Base-by-base conservation (phyloP, 176 grass and related monocot species). In the Calamus simplicifolius region DNA sequence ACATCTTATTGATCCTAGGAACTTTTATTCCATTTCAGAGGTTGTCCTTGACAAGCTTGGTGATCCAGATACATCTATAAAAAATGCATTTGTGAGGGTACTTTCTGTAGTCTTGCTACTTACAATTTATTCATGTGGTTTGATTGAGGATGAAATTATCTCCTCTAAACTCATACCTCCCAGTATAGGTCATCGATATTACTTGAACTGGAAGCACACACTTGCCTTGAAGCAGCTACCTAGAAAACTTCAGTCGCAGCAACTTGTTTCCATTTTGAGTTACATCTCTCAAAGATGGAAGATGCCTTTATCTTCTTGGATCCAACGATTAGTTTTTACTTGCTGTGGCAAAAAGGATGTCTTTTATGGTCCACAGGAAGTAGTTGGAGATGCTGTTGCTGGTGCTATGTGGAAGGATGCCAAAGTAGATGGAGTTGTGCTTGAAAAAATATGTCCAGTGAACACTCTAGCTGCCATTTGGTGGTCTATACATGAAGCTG, bases 401-500 rank as follows among this genome's bases (percentile, higher is more conserved):
- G 78, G 55, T 62, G 68, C 69, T 75, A 18, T 78, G 51, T 68
- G 73, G 50, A 83, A 86, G 54, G 74, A 82, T 48, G 71, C 62
- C 13, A 69, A 78, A 52, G 56, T 79, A 48, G 83, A 82, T 19
- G 80, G 62, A 67, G 55, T 56, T 76, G 59, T 62, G 73, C 61
- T 96, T 51, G 83, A 96, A 72, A 87, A 66, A 55, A 72, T 96
- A 72, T 96, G 89, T 66, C 82, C 86, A 69, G 86, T 90, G 51
- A 96, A 89, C 70, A 96, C 82, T 78, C 78, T 87, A 73, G 83
- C 91, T 87, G 86, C 91, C 19, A 68, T 96, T 74, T 90, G 91
- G 91, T 96, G 91, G 91, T 85, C 82, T 62, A 79, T 90, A 49
- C 91, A 96, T 80, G 91, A 96, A 77, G 86, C 91, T 74, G 83